These are phyloP conservation scores for Agrocybe pediades DNA, from an alignment of 768 basidiomycete species.

Conservation along the genomic window DNA sequence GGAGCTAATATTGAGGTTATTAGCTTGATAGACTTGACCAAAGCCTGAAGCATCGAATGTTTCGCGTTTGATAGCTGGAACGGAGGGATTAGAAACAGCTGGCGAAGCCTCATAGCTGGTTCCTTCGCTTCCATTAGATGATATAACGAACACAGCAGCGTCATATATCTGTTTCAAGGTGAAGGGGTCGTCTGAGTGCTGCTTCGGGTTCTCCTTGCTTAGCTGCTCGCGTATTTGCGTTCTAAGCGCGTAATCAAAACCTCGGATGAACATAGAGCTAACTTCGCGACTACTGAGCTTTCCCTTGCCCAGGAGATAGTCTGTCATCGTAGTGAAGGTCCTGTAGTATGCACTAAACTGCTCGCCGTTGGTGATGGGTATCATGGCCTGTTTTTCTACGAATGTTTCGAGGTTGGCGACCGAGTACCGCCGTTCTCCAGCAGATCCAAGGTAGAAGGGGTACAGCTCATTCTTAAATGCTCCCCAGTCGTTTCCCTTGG, in stretches of 20 bases:
- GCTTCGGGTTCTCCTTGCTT: background rate
- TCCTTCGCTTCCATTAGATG: constrained; percentile 1
- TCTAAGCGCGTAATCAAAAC: background rate
- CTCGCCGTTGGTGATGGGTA: background rate
- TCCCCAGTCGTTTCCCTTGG: constrained; percentile 1
- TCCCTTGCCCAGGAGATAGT: background rate
- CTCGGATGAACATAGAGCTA: background rate
- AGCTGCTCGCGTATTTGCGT: background rate
- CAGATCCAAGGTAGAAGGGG: constrained; percentile 2
- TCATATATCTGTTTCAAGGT: background rate
- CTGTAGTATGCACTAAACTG: constrained; percentile 4
- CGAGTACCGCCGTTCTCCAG: background rate
- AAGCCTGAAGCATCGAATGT: background rate
- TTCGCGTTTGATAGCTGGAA: background rate
- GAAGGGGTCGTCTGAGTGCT: constrained; percentile 3
- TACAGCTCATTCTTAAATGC: constrained; percentile 2
- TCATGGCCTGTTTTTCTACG: background rate
- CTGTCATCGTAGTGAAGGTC: background rate
- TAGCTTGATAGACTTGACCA: background rate
- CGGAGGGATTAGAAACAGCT: background rate
- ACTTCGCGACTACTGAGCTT: background rate
- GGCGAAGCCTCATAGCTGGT: too few species aligned
- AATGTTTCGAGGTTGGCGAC: constrained; percentile 1
- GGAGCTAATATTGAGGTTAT: background rate
- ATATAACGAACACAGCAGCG: background rate